phyloP scores from a whole-genome alignment of 2,329 filamentous ascomycete species.

The Macrophomina pseudophaseolina region DNA sequence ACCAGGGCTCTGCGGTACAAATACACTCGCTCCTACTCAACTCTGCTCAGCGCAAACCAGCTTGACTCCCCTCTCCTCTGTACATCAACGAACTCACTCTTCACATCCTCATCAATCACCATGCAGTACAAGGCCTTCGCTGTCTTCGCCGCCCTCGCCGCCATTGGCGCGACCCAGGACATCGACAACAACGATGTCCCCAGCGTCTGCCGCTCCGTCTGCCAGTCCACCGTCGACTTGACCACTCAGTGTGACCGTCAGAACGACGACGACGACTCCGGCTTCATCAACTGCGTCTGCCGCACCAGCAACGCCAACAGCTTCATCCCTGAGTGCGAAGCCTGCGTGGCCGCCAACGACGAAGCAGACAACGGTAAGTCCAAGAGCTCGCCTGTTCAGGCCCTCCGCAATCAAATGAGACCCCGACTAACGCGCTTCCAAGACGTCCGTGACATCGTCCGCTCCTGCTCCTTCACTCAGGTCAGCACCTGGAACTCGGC shows the following conservation, averaged over 20 bases:
- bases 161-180: constrained; percentile 28
- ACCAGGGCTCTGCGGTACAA: not conserved
- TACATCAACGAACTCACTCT: too few relatives aligned
- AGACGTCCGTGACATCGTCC: constrained; percentile 38
- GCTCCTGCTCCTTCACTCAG: constrained; percentile 37
- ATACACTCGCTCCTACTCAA: not conserved
- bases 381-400: not conserved
- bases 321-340: constrained; percentile 38
- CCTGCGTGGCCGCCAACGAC: constrained; percentile 38
- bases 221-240: constrained; percentile 34
- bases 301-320: constrained; percentile 33
- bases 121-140: constrained; percentile 16
- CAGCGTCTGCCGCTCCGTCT: constrained; percentile 36
- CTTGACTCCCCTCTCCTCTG: not conserved
- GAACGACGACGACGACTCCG: constrained; percentile 34
- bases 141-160: constrained; percentile 11
- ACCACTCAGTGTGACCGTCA: constrained; percentile 35
- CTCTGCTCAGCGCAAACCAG: not conserved
- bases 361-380: constrained; percentile 34
- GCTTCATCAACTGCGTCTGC: constrained; percentile 39
- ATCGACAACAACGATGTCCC: constrained; percentile 40
- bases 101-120: not conserved
- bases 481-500: constrained; percentile 35
- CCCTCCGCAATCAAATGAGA: not conserved
- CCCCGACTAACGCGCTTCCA: constrained; percentile 3